Percentiles rank a stretch among this genome's conserved stretches.
These are phyloP conservation scores for Plasmodium gonderi DNA, from an alignment of 169 alveolate species.

Conservation along the genomic window DNA sequence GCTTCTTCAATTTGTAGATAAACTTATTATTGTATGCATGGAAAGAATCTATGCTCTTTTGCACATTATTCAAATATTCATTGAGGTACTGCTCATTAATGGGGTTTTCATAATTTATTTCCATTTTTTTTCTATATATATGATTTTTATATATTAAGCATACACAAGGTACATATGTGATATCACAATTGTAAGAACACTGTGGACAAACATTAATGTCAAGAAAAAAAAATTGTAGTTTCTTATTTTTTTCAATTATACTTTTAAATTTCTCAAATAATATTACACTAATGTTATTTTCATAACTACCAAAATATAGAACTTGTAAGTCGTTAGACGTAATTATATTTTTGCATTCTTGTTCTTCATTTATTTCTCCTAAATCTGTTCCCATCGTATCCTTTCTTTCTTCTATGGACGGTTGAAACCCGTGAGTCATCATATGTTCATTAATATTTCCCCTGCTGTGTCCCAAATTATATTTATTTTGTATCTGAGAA, in stretches of 20 bases:
- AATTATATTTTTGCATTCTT: slow-evolving; percentile 38
- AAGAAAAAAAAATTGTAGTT: slow-evolving; percentile 58
- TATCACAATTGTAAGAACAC: slow-evolving; percentile 52
- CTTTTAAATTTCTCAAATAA: slow-evolving; percentile 65
- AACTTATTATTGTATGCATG: slow-evolving; percentile 58
- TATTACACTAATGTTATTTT: slow-evolving; percentile 46
- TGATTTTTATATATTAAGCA: slow-evolving; percentile 61
- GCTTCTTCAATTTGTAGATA: slow-evolving; percentile 35
- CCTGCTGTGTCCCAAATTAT: background rate
- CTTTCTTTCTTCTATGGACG: slow-evolving; percentile 1
- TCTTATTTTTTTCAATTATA: slow-evolving; percentile 61
- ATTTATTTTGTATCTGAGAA: slow-evolving; percentile 19
- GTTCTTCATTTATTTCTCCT: slow-evolving; percentile 15
- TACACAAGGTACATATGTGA: slow-evolving; percentile 58
- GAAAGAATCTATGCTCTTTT: slow-evolving; percentile 37
- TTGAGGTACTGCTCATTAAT: slow-evolving; percentile 42
- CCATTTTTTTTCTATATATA: slow-evolving; percentile 59
- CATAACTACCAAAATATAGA: slow-evolving; percentile 67
- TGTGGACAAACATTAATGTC: slow-evolving; percentile 68
- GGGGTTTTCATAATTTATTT: slow-evolving; percentile 57
- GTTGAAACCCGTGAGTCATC: background rate
- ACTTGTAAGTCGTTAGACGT: slow-evolving; percentile 56
- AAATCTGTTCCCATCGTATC: background rate
- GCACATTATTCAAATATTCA: slow-evolving; percentile 38
- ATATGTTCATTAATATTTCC: background rate